These are phyloP conservation scores for Fragilaria crotonensis DNA, from an alignment of 108 stramenopile genomes.

Conservation along the genomic window DNA sequence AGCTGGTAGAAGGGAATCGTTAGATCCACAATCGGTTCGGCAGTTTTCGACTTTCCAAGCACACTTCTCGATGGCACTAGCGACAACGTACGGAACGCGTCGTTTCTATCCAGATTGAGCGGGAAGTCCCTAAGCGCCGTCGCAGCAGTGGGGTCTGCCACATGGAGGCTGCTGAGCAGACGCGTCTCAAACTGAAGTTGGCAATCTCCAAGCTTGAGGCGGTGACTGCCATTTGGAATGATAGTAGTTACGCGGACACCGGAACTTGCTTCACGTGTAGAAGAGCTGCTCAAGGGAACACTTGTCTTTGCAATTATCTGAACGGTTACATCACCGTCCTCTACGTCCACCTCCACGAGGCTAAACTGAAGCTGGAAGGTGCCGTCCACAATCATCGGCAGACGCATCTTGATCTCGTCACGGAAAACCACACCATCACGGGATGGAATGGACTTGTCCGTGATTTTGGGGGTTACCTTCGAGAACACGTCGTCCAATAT, in stretches of 20 bases:
- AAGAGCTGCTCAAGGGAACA: conserved; percentile 62
- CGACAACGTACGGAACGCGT: neutral
- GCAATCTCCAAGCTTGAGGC: conserved; percentile 70
- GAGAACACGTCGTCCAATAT: conserved; percentile 55
- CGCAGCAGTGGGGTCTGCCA: conserved; percentile 62
- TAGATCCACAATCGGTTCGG: neutral
- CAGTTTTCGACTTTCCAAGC: neutral
- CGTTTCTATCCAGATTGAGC: conserved; percentile 3
- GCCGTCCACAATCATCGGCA: conserved; percentile 72
- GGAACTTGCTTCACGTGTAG: conserved; percentile 41
- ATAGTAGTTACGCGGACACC: conserved; percentile 55
- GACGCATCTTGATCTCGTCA: conserved; percentile 77
- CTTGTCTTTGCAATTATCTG: conserved; percentile 39
- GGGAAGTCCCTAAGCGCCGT: conserved; percentile 62
- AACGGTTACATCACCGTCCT: conserved; percentile 10
- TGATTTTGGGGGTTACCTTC: conserved; percentile 19
- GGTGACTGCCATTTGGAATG: conserved; percentile 75
- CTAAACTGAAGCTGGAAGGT: conserved; percentile 59
- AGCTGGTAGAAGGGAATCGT: neutral
- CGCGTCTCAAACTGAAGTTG: conserved; percentile 70
- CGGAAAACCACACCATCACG: conserved; percentile 36
- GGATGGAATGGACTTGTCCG: conserved; percentile 6
- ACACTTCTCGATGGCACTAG: neutral
- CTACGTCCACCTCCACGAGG: conserved; percentile 40
- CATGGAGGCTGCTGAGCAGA: conserved; percentile 59